Evolutionary conservation across 805 yeast genomes (phyloP).

Genomic region (Helenozyma rhizophorensis): DNA sequence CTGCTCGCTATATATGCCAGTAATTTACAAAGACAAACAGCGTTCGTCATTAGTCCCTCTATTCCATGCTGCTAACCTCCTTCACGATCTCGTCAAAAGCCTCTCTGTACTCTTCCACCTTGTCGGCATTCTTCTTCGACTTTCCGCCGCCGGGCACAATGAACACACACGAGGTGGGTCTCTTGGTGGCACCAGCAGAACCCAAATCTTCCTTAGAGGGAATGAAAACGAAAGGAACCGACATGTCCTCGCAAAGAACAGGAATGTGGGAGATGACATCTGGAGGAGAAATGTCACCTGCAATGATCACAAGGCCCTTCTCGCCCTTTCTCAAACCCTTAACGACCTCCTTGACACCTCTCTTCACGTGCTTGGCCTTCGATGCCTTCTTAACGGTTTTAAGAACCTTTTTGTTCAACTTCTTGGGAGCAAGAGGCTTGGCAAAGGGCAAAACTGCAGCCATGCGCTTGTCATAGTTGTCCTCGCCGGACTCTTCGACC

Average conservation of each 20-base stretch:
- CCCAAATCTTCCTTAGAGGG: constrained; percentile 99
- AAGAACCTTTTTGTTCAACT: constrained; percentile 89
- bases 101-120: constrained; percentile 84
- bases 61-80: constrained; percentile 56
- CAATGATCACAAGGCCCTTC: constrained; percentile 92
- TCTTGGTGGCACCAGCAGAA: constrained; percentile 97
- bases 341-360: constrained; percentile 99
- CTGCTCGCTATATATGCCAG: constrained; percentile 9
- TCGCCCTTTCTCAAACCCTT: constrained; percentile 97
- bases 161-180: constrained; percentile 98
- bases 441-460: constrained; percentile 92
- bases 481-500: constrained; percentile 43
- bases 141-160: constrained; percentile 93
- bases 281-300: constrained; percentile 97
- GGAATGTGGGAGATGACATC: constrained; percentile 98
- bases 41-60: constrained; percentile 1
- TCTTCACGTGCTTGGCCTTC: constrained; percentile 94
- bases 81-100: constrained; percentile 88
- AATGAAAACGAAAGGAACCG: constrained; percentile 88
- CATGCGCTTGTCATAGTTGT: constrained; percentile 88
- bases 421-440: constrained; percentile 91
- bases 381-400: constrained; percentile 97
- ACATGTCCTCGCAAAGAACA: constrained; percentile 89
- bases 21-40: constrained; percentile 9
- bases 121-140: constrained; percentile 67